Conservation (phyloP, 139 green algal genomes). For the Pleodorina starrii region DNA sequence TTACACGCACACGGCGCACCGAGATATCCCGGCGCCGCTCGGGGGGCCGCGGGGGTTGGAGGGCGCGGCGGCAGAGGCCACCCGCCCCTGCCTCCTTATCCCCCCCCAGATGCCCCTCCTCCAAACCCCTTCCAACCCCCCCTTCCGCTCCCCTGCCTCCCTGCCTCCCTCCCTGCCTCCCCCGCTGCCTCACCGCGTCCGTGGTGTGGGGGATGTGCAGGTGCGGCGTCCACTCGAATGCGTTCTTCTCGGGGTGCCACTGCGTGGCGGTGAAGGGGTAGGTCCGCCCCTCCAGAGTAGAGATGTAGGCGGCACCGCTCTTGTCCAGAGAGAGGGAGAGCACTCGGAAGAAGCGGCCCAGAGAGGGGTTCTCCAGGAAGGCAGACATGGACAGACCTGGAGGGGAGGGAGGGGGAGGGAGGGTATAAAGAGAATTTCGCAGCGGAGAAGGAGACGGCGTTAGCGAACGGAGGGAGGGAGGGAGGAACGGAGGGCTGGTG, state of each 20-base stretch:
- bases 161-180: not conserved
- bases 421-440: not conserved
- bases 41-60: too few relatives aligned
- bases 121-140: too few relatives aligned
- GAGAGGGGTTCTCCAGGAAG: slow-evolving; percentile 67
- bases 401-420: not conserved
- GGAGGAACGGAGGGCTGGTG: too few relatives aligned
- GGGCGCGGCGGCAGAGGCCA: too few relatives aligned
- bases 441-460: too few relatives aligned
- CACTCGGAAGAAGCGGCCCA: slow-evolving; percentile 81
- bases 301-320: slow-evolving; percentile 76
- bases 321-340: slow-evolving; percentile 78
- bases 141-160: too few relatives aligned
- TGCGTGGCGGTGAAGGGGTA: slow-evolving; percentile 68
- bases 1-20: too few relatives aligned
- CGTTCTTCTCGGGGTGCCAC: slow-evolving; percentile 93
- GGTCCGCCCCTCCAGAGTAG: slow-evolving; percentile 79
- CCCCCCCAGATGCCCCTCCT: too few relatives aligned
- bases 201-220: slow-evolving; percentile 83
- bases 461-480: too few relatives aligned
- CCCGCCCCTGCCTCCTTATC: too few relatives aligned
- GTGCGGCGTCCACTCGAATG: slow-evolving; percentile 80
- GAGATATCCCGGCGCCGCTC: too few relatives aligned
- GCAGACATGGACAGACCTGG: slow-evolving; percentile 76
- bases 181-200: slow-evolving; percentile 55